Conservation (phyloP, 352 stramenopile species). For the Phytophthora cryptogea region DNA sequence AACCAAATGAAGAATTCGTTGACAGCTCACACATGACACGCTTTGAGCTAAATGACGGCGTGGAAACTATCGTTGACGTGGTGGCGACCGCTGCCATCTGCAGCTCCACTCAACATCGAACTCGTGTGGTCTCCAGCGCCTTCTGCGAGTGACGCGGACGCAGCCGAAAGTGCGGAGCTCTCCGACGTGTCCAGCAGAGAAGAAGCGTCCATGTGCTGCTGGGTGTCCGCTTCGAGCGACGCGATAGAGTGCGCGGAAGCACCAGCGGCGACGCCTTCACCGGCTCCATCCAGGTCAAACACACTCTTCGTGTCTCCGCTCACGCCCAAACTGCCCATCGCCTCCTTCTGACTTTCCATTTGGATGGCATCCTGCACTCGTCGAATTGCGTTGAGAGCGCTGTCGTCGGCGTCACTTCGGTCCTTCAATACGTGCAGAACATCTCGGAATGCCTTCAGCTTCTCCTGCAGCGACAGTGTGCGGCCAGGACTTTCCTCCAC, state of each 20-base stretch:
- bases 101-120: slow-evolving; percentile 30
- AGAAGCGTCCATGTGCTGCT: slow-evolving; percentile 45
- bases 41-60: slow-evolving; percentile 40
- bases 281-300: slow-evolving; percentile 27
- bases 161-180: slow-evolving; percentile 40
- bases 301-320: slow-evolving; percentile 23
- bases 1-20: slow-evolving; percentile 8
- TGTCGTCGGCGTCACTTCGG: slow-evolving; percentile 65
- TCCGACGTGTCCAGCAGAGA: slow-evolving; percentile 42
- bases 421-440: slow-evolving; percentile 78
- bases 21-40: neutral
- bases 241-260: slow-evolving; percentile 25
- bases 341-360: slow-evolving; percentile 46
- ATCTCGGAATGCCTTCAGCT: slow-evolving; percentile 80
- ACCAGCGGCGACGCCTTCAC: slow-evolving; percentile 3
- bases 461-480: slow-evolving; percentile 73
- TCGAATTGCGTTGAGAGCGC: slow-evolving; percentile 54
- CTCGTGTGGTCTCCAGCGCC: slow-evolving; percentile 32
- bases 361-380: slow-evolving; percentile 71
- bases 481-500: slow-evolving; percentile 40
- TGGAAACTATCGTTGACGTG: slow-evolving; percentile 34
- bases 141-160: slow-evolving; percentile 44
- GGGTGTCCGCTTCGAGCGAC: slow-evolving; percentile 31
- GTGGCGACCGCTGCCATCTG: slow-evolving; percentile 23
- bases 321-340: slow-evolving; percentile 16